A percentile compares a stretch with the other conserved stretches of the same genome.
Conservation (phyloP, 306 rosid genomes). For the Vigna angularis region DNA sequence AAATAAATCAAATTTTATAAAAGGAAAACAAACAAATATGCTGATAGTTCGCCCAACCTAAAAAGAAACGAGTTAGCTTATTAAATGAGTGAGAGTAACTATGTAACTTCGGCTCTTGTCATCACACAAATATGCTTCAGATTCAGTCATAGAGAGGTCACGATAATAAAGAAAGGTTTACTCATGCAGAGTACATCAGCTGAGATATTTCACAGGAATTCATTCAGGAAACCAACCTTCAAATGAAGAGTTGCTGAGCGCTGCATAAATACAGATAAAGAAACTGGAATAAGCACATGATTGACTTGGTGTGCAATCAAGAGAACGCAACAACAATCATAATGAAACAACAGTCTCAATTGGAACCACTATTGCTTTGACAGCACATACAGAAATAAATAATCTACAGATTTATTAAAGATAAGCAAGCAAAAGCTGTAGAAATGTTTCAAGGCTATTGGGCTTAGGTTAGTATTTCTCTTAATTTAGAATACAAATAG, state of each 20-base stretch:
- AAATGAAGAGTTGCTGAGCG: constrained; percentile 67
- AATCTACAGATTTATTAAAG: neutral
- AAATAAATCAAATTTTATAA: neutral
- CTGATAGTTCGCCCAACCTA: neutral
- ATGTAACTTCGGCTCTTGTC: constrained; percentile 8
- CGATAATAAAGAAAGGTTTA: neutral
- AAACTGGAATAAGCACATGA: constrained; percentile 43
- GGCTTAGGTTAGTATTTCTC: neutral
- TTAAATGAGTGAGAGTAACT: neutral
- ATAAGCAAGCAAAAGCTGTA: neutral
- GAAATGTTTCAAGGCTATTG: neutral
- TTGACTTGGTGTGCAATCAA: constrained; percentile 24
- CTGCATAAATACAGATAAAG: constrained; percentile 57
- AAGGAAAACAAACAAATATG: constrained; percentile 3
- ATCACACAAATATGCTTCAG: neutral
- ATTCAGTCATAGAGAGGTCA: neutral
- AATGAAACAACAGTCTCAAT: constrained; percentile 2
- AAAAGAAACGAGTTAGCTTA: neutral
- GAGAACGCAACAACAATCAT: neutral
- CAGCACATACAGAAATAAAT: neutral
- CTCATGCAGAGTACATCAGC: constrained; percentile 8
- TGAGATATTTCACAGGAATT: neutral
- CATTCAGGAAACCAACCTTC: constrained; percentile 64
- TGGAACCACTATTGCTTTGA: neutral
- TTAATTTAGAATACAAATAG: neutral